These are phyloP conservation scores for Fibroporia radiculosa DNA, from an alignment of 768 basidiomycete species.

Conservation along the genomic window DNA sequence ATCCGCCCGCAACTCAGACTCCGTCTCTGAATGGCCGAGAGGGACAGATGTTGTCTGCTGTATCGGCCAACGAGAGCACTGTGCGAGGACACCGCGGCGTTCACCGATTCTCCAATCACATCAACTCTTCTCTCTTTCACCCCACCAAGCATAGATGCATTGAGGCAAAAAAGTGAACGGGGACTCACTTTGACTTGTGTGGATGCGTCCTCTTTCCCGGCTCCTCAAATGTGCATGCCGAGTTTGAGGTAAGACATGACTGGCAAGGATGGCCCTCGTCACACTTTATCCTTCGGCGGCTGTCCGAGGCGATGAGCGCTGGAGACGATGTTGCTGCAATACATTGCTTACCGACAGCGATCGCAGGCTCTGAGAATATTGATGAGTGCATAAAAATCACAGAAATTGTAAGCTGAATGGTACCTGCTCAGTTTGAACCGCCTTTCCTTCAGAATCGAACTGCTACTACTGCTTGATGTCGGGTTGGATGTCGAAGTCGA, in stretches of 20 bases:
- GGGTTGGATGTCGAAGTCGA: neutral
- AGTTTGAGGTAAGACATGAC: slow-evolving; percentile 76
- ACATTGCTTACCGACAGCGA: slow-evolving; percentile 69
- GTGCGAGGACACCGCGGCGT: too few species aligned
- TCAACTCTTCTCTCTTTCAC: too few species aligned
- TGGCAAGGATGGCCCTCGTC: slow-evolving; percentile 88
- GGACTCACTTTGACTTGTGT: slow-evolving; percentile 78
- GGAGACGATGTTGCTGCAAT: neutral
- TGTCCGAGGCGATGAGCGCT: slow-evolving; percentile 22
- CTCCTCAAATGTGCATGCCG: slow-evolving; percentile 82
- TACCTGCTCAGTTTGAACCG: slow-evolving; percentile 86
- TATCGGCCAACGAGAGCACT: too few species aligned
- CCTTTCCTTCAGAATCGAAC: slow-evolving; percentile 56
- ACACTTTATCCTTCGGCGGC: slow-evolving; percentile 79
- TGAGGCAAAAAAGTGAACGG: neutral
- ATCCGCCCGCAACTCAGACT: too few species aligned
- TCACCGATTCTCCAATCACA: too few species aligned
- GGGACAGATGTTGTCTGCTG: too few species aligned
- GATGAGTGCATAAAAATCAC: slow-evolving; percentile 1
- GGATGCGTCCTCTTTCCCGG: slow-evolving; percentile 80
- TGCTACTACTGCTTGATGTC: neutral
- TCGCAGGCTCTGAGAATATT: slow-evolving; percentile 63
- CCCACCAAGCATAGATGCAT: too few species aligned
- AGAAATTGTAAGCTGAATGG: neutral
- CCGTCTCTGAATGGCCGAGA: too few species aligned